A percentile compares a stretch with the other conserved stretches of the same genome.
phyloP scores from a whole-genome alignment of 1,139 yeast genomes.

The Geotrichum europaeum region DNA sequence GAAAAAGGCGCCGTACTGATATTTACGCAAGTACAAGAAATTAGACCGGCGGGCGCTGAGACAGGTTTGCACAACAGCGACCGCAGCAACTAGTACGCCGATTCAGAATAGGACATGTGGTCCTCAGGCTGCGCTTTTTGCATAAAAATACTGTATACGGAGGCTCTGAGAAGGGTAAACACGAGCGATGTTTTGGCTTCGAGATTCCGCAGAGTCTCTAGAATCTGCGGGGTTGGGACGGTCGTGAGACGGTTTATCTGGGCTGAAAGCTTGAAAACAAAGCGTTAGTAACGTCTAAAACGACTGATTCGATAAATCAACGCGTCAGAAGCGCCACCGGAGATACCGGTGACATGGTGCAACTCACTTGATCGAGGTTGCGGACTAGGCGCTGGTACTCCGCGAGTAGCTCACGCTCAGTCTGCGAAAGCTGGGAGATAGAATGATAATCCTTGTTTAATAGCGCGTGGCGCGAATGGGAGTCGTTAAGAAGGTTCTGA shows the following conservation, averaged over 20 bases:
- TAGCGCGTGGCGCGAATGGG: constrained; percentile 8
- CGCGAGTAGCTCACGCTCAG: constrained; percentile 28
- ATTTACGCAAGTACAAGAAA: background rate
- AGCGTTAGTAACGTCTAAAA: background rate
- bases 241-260: constrained; percentile 24
- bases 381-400: constrained; percentile 31
- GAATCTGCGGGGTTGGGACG: constrained; percentile 36
- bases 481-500: constrained; percentile 2
- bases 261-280: constrained; percentile 23
- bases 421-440: constrained; percentile 15
- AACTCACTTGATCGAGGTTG: constrained; percentile 28
- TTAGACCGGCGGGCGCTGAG: background rate
- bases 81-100: constrained; percentile 1
- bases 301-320: constrained; percentile 1
- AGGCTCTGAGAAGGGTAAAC: constrained; percentile 54
- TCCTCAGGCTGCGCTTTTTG: constrained; percentile 37
- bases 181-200: constrained; percentile 54
- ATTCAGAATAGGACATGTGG: constrained; percentile 7
- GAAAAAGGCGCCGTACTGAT: background rate
- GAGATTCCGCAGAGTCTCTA: constrained; percentile 45
- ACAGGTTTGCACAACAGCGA: background rate
- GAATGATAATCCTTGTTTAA: constrained; percentile 14
- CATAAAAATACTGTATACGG: constrained; percentile 49
- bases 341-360: background rate
- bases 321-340: background rate